A percentile compares a stretch with the other conserved stretches of the same genome.
phyloP scores from a whole-genome alignment of 257 asterid species.

The Solanum okadae region DNA sequence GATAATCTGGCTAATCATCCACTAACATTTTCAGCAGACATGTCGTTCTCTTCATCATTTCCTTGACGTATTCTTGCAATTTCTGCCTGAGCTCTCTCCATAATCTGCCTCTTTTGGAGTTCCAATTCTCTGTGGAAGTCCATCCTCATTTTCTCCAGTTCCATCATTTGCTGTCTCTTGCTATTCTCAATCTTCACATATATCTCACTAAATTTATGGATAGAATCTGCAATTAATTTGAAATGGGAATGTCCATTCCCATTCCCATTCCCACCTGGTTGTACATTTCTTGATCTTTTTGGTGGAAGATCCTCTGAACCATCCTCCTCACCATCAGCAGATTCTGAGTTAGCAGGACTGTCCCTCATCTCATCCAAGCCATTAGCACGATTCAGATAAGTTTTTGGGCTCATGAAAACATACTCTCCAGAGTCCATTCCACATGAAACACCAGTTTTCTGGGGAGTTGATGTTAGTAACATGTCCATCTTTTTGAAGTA shows the following conservation, averaged over 20 bases:
- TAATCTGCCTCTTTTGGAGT: conserved; percentile 57
- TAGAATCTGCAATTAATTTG: conserved; percentile 69
- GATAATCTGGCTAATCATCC: conserved; percentile 13
- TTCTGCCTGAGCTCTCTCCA: conserved; percentile 82
- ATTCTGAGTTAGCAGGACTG: conserved; percentile 59
- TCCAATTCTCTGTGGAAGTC: conserved; percentile 76
- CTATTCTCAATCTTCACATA: conserved; percentile 77
- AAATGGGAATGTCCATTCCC: conserved; percentile 24
- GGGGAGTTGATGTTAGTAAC: conserved; percentile 41
- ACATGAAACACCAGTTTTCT: conserved; percentile 56
- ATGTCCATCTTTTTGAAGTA: conserved; percentile 76
- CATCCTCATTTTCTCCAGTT: conserved; percentile 80
- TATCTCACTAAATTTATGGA: conserved; percentile 55
- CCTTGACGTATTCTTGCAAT: conserved; percentile 61
- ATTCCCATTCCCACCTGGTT: background rate
- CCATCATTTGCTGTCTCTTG: conserved; percentile 71
- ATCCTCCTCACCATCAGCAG: conserved; percentile 32
- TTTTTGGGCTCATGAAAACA: conserved; percentile 47
- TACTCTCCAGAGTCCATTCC: conserved; percentile 80
- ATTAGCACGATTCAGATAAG: conserved; percentile 40
- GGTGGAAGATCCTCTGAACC: conserved; percentile 51
- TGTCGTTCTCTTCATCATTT: conserved; percentile 46
- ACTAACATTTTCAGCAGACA: conserved; percentile 38
- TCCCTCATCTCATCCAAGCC: conserved; percentile 78
- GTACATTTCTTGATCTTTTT: conserved; percentile 24